phyloP scores from a whole-genome alignment of 2,329 filamentous ascomycete genomes.

The Phyllosticta citriasiana region DNA sequence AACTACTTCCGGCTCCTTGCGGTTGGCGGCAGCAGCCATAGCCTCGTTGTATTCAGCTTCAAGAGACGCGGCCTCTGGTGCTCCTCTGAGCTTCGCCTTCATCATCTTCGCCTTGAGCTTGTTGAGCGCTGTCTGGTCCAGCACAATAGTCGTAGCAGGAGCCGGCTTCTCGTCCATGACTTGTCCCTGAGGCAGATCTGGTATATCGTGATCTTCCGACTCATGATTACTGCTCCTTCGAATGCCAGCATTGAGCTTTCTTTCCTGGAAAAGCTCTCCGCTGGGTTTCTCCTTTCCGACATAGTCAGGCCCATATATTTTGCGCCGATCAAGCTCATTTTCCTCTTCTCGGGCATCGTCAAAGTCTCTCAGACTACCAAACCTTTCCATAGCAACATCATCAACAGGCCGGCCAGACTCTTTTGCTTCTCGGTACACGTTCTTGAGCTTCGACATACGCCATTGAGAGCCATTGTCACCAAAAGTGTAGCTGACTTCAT shows the following conservation, averaged over 20 bases:
- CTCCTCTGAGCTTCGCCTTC: conserved; percentile 80
- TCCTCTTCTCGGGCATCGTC: conserved; percentile 91
- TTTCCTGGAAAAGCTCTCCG: conserved; percentile 74
- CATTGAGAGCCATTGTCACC: conserved; percentile 85
- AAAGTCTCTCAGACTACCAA: conserved; percentile 71
- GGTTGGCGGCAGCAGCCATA: conserved; percentile 45
- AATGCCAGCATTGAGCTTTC: conserved; percentile 51
- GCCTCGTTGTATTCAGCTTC: conserved; percentile 78
- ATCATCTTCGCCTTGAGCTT: conserved; percentile 87
- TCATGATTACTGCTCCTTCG: conserved; percentile 21
- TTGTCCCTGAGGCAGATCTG: conserved; percentile 42
- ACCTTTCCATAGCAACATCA: conserved; percentile 72
- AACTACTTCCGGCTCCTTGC: conserved; percentile 56
- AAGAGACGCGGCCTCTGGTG: conserved; percentile 63
- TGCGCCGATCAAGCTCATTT: conserved; percentile 74
- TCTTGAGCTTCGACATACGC: conserved; percentile 92
- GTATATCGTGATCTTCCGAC: conserved; percentile 11
- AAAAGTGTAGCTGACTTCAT: conserved; percentile 70
- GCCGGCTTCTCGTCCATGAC: conserved; percentile 46
- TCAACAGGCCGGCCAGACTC: conserved; percentile 65
- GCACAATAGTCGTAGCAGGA: conserved; percentile 36
- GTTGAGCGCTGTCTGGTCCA: conserved; percentile 77
- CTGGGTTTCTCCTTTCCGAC: conserved; percentile 77
- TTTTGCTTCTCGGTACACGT: conserved; percentile 70
- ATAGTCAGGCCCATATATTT: conserved; percentile 76